These are phyloP conservation scores for Berberis vulgaris DNA, from an alignment of 164 flowering plant species.

Conservation along the genomic window DNA sequence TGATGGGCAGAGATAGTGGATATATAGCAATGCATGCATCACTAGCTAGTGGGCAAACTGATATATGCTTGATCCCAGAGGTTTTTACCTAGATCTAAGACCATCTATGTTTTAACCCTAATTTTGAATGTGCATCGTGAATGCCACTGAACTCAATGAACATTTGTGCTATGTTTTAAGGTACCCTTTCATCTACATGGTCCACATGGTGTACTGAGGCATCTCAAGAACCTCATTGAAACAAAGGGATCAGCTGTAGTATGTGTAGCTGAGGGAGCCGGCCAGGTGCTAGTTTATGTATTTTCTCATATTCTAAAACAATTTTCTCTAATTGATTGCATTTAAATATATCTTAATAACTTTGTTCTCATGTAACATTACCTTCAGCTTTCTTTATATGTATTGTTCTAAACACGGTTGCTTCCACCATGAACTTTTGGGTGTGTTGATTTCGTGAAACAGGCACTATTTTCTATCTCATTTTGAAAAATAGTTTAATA, in stretches of 20 bases:
- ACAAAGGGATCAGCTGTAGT: conserved; percentile 89
- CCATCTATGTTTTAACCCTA: background rate
- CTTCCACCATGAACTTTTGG: too few species aligned
- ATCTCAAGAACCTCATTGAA: conserved; percentile 59
- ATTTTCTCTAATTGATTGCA: background rate
- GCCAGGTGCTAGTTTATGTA: conserved; percentile 42
- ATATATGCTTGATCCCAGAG: conserved; percentile 91
- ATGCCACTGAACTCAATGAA: too few species aligned
- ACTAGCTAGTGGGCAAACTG: conserved; percentile 89
- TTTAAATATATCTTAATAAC: too few species aligned
- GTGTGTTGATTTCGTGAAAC: too few species aligned
- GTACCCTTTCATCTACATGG: conserved; percentile 73
- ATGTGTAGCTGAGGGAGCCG: conserved; percentile 95
- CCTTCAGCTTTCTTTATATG: background rate
- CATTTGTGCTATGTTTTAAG: conserved; percentile 18
- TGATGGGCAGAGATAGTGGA: conserved; percentile 97
- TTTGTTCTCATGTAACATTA: too few species aligned
- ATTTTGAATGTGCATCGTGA: background rate
- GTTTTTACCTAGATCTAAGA: conserved; percentile 13
- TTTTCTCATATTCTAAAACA: background rate
- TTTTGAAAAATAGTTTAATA: too few species aligned
- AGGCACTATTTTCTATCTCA: too few species aligned
- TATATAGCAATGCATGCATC: conserved; percentile 95
- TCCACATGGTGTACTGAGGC: conserved; percentile 63
- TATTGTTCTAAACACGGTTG: too few species aligned